A percentile compares a stretch with the other conserved stretches of the same genome.
Evolutionary conservation across 495 filamentous ascomycete species (phyloP).

Genomic region (Aspergillus cristatus): DNA sequence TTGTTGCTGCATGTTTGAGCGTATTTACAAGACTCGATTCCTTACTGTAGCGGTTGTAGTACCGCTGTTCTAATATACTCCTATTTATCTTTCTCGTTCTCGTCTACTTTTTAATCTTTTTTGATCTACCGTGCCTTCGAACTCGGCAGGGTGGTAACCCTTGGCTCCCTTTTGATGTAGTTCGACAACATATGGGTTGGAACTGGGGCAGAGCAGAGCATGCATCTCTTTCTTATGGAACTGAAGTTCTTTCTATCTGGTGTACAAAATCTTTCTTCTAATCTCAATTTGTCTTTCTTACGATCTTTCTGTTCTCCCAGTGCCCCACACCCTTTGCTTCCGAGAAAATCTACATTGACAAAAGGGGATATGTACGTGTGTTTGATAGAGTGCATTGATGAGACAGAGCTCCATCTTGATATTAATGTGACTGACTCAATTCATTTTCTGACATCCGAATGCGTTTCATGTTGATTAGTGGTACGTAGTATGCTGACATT

Average conservation of each 20-base stretch:
- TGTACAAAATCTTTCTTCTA: slow-evolving; percentile 13
- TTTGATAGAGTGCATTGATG: slow-evolving; percentile 1
- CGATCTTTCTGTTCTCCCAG: slow-evolving; percentile 1
- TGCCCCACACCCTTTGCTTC: background rate
- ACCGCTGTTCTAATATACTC: slow-evolving; percentile 7
- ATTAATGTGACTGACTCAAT: no score
- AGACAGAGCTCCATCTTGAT: no score
- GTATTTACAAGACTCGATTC: slow-evolving; percentile 97
- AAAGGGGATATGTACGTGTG: slow-evolving; percentile 1
- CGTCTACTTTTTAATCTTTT: slow-evolving; percentile 8
- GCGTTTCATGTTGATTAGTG: no score
- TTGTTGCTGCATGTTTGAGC: slow-evolving; percentile 90
- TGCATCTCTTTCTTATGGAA: no score
- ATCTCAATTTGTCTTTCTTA: slow-evolving; percentile 4
- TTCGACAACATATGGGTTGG: slow-evolving; percentile 27
- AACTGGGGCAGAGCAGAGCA: slow-evolving; percentile 8
- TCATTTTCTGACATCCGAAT: no score
- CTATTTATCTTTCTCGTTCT: slow-evolving; percentile 7
- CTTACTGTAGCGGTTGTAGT: slow-evolving; percentile 50
- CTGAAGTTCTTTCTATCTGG: background rate
- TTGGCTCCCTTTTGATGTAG: slow-evolving; percentile 27
- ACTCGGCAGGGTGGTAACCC: slow-evolving; percentile 3
- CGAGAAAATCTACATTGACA: background rate
- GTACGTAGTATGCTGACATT: no score
- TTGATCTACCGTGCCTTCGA: slow-evolving; percentile 1